Conservation (phyloP, 352 stramenopile species). For the Peronospora destructor region DNA sequence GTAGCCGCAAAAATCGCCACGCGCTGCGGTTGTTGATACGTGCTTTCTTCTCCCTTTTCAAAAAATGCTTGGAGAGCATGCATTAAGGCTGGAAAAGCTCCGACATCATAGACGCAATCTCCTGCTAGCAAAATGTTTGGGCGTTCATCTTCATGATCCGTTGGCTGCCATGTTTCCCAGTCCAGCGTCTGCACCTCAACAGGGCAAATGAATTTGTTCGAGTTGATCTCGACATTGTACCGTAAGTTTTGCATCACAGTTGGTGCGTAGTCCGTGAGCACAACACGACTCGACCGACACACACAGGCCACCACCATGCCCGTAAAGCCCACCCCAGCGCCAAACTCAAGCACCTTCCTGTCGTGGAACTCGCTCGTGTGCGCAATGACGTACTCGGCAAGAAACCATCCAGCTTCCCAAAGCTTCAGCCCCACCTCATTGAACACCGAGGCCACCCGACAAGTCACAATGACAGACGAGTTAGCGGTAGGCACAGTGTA, state of each 20-base stretch:
- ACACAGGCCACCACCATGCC: conserved; percentile 49
- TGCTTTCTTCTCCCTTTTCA: conserved; percentile 7
- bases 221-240: conserved; percentile 79
- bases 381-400: conserved; percentile 65
- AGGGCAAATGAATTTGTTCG: conserved; percentile 33
- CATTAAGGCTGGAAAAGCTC: conserved; percentile 48
- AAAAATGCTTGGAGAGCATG: conserved; percentile 57
- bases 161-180: conserved; percentile 61
- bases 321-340: conserved; percentile 66
- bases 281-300: conserved; percentile 29
- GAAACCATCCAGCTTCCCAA: conserved; percentile 72
- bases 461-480: conserved; percentile 41
- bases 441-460: conserved; percentile 67
- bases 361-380: conserved; percentile 42
- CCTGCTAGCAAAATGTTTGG: conserved; percentile 62
- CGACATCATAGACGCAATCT: conserved; percentile 75
- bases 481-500: conserved; percentile 36
- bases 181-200: conserved; percentile 57
- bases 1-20: conserved; percentile 71
- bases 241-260: conserved; percentile 79
- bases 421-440: conserved; percentile 82
- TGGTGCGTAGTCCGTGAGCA: conserved; percentile 73
- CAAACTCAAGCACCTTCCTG: conserved; percentile 60
- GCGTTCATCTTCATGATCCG: conserved; percentile 17
- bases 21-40: conserved; percentile 10